Evolutionary conservation across 441 rosid genomes (phyloP).

Genomic region (Kokia cookei): DNA sequence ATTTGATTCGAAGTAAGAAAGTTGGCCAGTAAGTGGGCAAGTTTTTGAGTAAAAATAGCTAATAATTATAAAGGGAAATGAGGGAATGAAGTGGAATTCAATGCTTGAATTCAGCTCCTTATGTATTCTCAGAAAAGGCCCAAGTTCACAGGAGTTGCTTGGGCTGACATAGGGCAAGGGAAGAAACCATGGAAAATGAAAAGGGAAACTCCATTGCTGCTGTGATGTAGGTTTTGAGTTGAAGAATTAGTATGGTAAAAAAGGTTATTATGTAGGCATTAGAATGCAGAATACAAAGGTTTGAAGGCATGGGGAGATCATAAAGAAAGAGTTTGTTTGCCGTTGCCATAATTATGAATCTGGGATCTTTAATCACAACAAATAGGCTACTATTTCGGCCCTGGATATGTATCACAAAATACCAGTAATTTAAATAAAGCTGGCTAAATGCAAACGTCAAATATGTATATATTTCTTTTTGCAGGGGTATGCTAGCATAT

Average conservation of each 20-base stretch:
- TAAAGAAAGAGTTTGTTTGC: not conserved
- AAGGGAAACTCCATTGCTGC: not conserved
- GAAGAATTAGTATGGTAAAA: not conserved
- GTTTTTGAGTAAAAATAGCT: too few relatives aligned
- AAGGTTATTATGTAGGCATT: not conserved
- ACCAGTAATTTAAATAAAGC: not conserved
- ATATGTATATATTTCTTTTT: too few relatives aligned
- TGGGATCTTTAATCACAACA: not conserved
- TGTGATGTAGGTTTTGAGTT: not conserved
- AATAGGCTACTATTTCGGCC: not conserved
- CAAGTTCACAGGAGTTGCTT: not conserved
- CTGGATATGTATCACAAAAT: not conserved
- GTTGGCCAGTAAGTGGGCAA: too few relatives aligned
- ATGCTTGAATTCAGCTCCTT: not conserved
- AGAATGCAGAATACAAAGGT: not conserved
- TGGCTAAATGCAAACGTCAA: not conserved
- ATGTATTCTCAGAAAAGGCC: not conserved
- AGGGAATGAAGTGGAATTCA: constrained; percentile 38
- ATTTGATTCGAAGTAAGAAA: too few relatives aligned
- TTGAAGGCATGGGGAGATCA: not conserved
- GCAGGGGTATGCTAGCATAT: not conserved
- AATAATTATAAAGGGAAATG: constrained; percentile 14
- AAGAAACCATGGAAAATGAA: not conserved
- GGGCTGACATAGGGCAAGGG: not conserved
- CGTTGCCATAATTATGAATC: not conserved